Percentiles rank a stretch among this genome's conserved stretches.
Conservation (phyloP, 768 basidiomycete genomes). For the Coprinopsis cinerea region DNA sequence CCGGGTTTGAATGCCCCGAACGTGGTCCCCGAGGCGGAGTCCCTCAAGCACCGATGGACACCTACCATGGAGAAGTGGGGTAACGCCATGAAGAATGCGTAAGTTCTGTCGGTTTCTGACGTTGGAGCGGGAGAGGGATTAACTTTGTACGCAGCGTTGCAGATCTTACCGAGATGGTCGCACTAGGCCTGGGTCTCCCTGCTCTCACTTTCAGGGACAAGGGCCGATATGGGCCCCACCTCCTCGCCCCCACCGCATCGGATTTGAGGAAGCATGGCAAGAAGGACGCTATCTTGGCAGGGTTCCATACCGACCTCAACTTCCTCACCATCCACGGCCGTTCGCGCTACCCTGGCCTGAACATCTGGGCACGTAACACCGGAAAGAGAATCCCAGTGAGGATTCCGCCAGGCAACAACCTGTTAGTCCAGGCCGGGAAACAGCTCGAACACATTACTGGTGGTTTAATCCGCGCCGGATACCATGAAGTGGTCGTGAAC, state of each 20-base stretch:
- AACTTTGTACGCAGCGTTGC: constrained; percentile 52
- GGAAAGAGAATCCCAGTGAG: constrained; percentile 85
- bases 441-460: constrained; percentile 86
- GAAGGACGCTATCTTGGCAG: constrained; percentile 82
- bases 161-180: constrained; percentile 82
- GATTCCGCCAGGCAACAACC: constrained; percentile 74
- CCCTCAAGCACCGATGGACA: constrained; percentile 60
- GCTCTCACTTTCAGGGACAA: constrained; percentile 69
- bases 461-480: constrained; percentile 87
- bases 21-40: constrained; percentile 62
- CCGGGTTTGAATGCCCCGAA: constrained; percentile 77
- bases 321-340: constrained; percentile 90
- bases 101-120: constrained; percentile 22
- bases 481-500: constrained; percentile 92
- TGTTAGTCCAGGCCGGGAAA: constrained; percentile 94
- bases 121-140: not conserved
- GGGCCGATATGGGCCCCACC: constrained; percentile 85
- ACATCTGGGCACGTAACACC: constrained; percentile 93
- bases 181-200: constrained; percentile 75
- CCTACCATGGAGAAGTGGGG: constrained; percentile 84
- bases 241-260: constrained; percentile 92
- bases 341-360: constrained; percentile 78
- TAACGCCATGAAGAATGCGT: constrained; percentile 82
- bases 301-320: constrained; percentile 93
- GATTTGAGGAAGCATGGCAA: constrained; percentile 75